Evolutionary conservation across 805 yeast genomes (phyloP), one percentile per base, ranked within the genome.

Genomic region (Jamesozyma piceae): DNA sequence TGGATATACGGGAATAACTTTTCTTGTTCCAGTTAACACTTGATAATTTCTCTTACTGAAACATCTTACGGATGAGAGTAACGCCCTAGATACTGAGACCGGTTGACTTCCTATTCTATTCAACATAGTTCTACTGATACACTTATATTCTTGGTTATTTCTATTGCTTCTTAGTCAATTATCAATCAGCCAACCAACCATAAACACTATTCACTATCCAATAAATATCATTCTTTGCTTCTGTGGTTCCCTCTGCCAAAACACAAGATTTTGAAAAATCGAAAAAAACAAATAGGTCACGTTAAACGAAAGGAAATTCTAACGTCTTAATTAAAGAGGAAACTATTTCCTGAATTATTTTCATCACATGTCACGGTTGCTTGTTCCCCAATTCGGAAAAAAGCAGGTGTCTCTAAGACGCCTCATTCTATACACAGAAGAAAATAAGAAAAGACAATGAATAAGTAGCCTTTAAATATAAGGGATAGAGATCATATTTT

Each of bases 1-100:
- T 29, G 63, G 64, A 38, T 58, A 60, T 2, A 60, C 60, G 9
- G 63, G 62, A 13, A 60, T 52, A 26, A 48, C 43, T 40, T 59
- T 59, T 22, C 53, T 40, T 14, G 46, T 41, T 18, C 46, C 34
- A 1, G 50, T 42, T 18, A 49, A 49, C 5, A 55, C 35, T 37
- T 54, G 61, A 36, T 49, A 54, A 5, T 19, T 15, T 29, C 56
- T 37, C 9, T 20, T 33, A 11, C 28, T 11, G 6, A 24, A 11
- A 24, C 28, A 24, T 24, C 28, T 24, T 11, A 24, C 28, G 10
- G 28, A 24, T 24, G 28, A 6, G 6, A 24, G 28, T 11, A 24
- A 6, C 6, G 10, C 28, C 28, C 11, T 24, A 24, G 28, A 24
- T 6, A 24, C 10, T 11, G 28, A 24, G 28, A 24, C 10, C 28